Base-by-base conservation (phyloP, 2,329 filamentous ascomycete genomes). In the Seiridium cupressi region DNA sequence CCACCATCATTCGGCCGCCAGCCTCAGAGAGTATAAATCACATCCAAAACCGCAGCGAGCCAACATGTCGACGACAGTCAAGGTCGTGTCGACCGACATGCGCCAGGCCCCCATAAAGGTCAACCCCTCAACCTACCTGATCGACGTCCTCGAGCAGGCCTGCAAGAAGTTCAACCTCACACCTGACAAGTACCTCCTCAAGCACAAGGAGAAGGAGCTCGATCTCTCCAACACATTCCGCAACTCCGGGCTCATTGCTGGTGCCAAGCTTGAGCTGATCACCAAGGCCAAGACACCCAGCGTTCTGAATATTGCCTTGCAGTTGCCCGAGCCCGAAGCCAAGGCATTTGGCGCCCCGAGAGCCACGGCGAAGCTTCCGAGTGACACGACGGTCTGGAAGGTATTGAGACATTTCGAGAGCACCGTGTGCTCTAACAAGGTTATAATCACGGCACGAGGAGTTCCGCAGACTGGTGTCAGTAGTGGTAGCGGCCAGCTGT, bases 201-300 rank as follows among this genome's bases (percentile, higher is more conserved):
- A 96, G 90, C 81, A 93, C 74, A 93, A 92, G 72, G 91, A 94
- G 75, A 97, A 94, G 71, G 82, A 86, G 40, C 80, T 99, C 61
- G 93, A 97, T 69, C 84, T 99, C 7, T 94, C 93, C 5, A 84
- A 92, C 59, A 89, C 91, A 47, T 92, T 93, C 72, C 89, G 94
- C 53, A 86, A 94, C 35, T 90, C 93, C 4, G 92, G 93, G 55
- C 88, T 99, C 5, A 82, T 84, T 10, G 85, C 91, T 44, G 95
- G 95, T 63, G 94, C 95, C 61, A 96, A 96, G 72, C 86, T 99
- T 61, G 93, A 98, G 72, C 90, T 99, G 55, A 89, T 97, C 31
- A 88, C 92, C 71, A 88, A 90, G 61, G 95, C 93, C 51, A 91
- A 91, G 60, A 95, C 93, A 0, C 90, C 93, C 0, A 89, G 92